phyloP scores from a whole-genome alignment of 2,329 filamentous ascomycete species.

The Xylariaceae sp. region DNA sequence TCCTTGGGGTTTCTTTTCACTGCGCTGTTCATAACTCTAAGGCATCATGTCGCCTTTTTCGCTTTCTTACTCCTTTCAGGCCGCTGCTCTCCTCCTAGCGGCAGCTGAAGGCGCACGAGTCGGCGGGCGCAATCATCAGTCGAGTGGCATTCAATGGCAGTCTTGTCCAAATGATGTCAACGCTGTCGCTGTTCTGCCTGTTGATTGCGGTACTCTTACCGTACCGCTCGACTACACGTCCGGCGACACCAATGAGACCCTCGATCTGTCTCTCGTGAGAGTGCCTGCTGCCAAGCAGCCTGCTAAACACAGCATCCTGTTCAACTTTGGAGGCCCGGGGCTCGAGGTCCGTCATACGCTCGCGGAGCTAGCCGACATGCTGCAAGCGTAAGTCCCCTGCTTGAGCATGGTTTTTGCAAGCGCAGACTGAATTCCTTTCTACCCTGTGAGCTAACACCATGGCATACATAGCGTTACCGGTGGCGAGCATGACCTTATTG shows the following conservation, averaged over 20 bases:
- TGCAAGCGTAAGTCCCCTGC: slow-evolving; percentile 22
- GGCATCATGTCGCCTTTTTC: slow-evolving; percentile 1
- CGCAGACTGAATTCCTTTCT: not conserved
- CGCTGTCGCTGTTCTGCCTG: slow-evolving; percentile 15
- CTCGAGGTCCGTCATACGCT: slow-evolving; percentile 13
- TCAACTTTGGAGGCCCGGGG: slow-evolving; percentile 40
- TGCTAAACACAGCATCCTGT: slow-evolving; percentile 36
- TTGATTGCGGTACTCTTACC: slow-evolving; percentile 36
- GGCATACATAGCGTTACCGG: slow-evolving; percentile 26
- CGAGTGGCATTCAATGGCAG: slow-evolving; percentile 22
- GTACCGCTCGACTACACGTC: slow-evolving; percentile 41
- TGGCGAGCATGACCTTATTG: slow-evolving; percentile 28
- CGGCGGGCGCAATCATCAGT: slow-evolving; percentile 1
- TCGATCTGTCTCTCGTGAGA: slow-evolving; percentile 34
- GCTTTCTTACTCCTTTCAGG: not conserved
- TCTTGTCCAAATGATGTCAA: slow-evolving; percentile 23
- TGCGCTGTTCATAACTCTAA: not conserved
- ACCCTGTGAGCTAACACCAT: slow-evolving; percentile 1
- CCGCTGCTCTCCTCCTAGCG: not conserved
- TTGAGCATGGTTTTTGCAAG: not conserved
- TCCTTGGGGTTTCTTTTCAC: not conserved
- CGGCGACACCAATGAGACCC: slow-evolving; percentile 23
- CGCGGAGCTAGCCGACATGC: slow-evolving; percentile 8
- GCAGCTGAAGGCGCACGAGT: not conserved
- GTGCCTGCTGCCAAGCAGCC: slow-evolving; percentile 31